Evolutionary conservation across 192 early-diverging fungal genomes (phyloP).

Genomic region (Bifiguratus adelaidae): DNA sequence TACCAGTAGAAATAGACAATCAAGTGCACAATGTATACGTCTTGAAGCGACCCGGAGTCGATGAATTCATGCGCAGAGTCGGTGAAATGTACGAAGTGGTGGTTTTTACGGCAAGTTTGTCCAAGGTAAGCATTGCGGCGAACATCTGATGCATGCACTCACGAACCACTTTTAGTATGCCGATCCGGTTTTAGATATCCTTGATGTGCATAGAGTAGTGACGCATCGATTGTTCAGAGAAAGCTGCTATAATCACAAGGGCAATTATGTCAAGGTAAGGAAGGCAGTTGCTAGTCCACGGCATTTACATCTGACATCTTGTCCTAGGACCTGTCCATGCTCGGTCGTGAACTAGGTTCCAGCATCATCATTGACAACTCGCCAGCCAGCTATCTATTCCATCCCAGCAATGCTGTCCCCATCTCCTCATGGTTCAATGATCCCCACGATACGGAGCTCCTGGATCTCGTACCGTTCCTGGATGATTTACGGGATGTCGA

Average conservation of each 20-base stretch:
- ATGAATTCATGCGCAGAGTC: conserved; percentile 79
- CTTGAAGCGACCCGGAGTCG: conserved; percentile 92
- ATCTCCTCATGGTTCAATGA: conserved; percentile 97
- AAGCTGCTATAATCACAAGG: conserved; percentile 87
- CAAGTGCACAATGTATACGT: conserved; percentile 92
- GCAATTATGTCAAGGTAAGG: conserved; percentile 88
- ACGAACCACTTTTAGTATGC: conserved; percentile 63
- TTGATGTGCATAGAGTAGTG: conserved; percentile 77
- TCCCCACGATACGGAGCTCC: conserved; percentile 88
- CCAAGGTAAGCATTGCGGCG: conserved; percentile 45
- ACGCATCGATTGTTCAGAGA: conserved; percentile 95
- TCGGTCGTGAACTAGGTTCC: conserved; percentile 75
- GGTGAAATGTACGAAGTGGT: conserved; percentile 88
- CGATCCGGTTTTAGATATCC: conserved; percentile 91
- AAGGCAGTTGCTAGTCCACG: neutral
- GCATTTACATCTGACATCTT: neutral
- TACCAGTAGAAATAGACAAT: conserved; percentile 89
- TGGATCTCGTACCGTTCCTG: conserved; percentile 91
- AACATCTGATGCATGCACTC: neutral
- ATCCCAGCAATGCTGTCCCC: conserved; percentile 91
- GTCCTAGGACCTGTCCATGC: conserved; percentile 70
- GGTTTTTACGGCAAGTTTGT: conserved; percentile 89
- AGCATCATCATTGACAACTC: conserved; percentile 95
- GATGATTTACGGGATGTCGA: conserved; percentile 83
- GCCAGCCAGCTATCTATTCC: conserved; percentile 92